These are phyloP conservation scores for Nitzschia putrida DNA, from an alignment of 108 stramenopile species.

Conservation along the genomic window DNA sequence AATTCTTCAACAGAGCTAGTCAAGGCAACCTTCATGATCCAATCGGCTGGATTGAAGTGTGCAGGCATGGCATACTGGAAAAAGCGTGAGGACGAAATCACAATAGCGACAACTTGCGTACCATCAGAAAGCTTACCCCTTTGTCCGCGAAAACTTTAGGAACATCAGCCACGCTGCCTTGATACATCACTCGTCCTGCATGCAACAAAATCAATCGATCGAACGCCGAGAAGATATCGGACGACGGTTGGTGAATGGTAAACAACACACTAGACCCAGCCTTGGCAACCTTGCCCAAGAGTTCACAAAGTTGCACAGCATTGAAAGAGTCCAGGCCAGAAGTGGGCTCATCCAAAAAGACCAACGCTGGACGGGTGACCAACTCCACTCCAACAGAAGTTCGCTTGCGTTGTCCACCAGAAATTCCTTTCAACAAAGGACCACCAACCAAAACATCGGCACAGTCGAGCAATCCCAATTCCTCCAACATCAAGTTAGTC, in stretches of 20 bases:
- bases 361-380: conserved; percentile 37
- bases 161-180: conserved; percentile 37
- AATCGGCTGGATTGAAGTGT: conserved; percentile 49
- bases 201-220: conserved; percentile 66
- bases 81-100: not conserved
- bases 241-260: conserved; percentile 86
- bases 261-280: conserved; percentile 61
- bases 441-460: conserved; percentile 68
- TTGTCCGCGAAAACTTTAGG: conserved; percentile 20
- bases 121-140: conserved; percentile 28
- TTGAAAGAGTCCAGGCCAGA: conserved; percentile 61
- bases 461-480: conserved; percentile 64
- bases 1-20: conserved; percentile 46
- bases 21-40: conserved; percentile 63
- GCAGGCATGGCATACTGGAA: not conserved
- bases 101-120: conserved; percentile 12
- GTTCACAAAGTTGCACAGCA: conserved; percentile 56
- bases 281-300: conserved; percentile 62
- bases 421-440: conserved; percentile 40
- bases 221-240: conserved; percentile 64
- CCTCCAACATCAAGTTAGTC: conserved; percentile 64
- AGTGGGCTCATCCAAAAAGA: conserved; percentile 60
- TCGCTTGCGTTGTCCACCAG: conserved; percentile 52
- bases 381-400: conserved; percentile 57
- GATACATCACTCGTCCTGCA: conserved; percentile 55